Conservation (phyloP, 2,329 filamentous ascomycete genomes). For the Fusarium avenaceum region DNA sequence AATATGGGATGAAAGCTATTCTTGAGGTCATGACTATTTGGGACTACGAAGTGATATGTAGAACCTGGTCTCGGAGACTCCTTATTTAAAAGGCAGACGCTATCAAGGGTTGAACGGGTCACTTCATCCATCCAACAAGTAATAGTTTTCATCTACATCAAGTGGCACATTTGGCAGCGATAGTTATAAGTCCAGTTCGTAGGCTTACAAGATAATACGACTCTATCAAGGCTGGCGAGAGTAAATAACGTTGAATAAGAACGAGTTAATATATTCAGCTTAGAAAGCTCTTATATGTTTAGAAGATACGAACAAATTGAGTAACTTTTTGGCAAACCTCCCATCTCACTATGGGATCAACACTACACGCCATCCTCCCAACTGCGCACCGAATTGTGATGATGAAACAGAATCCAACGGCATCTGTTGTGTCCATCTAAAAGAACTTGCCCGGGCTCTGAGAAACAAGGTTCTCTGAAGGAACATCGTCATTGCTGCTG, state of each 20-base stretch:
- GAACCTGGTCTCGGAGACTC: too few relatives aligned
- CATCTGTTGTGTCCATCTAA: constrained; percentile 49
- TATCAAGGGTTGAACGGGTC: too few relatives aligned
- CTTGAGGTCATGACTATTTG: too few relatives aligned
- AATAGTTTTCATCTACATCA: too few relatives aligned
- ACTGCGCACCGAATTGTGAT: neutral
- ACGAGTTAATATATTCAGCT: neutral
- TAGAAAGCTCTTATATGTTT: neutral
- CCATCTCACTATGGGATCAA: neutral
- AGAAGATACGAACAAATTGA: neutral
- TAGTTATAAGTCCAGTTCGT: too few relatives aligned
- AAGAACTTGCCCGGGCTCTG: constrained; percentile 68
- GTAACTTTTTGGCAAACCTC: constrained; percentile 6
- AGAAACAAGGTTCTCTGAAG: constrained; percentile 44
- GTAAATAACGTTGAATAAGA: neutral
- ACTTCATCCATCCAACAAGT: too few relatives aligned
- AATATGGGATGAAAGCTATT: too few relatives aligned
- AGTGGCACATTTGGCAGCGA: too few relatives aligned
- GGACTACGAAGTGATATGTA: too few relatives aligned
- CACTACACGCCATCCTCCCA: neutral
- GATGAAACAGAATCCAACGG: constrained; percentile 17
- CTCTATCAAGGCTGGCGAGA: neutral
- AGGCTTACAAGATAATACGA: too few relatives aligned
- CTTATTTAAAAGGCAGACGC: too few relatives aligned
- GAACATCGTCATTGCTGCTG: constrained; percentile 50